Base-by-base conservation (phyloP, 2,329 filamentous ascomycete genomes). In the Ceratocystis albifundus region DNA sequence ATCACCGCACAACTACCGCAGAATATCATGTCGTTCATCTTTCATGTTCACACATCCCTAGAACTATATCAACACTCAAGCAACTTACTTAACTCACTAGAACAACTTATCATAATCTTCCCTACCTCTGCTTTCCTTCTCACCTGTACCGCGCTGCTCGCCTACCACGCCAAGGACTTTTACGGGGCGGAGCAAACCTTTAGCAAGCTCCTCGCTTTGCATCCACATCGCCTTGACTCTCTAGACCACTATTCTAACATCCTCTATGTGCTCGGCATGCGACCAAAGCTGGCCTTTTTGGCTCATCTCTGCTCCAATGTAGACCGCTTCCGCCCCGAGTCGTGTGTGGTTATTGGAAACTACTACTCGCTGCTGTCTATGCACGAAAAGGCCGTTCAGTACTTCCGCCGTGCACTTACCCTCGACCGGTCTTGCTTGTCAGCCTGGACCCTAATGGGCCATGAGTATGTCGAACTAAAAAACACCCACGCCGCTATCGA, bases 401-500 rank as follows among this genome's bases (percentile, higher is more conserved):
- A 97, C 76, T 99, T 99, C 78, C 88, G 94, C 2, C 87, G 94
- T 25, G 94, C 94, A 0, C 77, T 99, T 22, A 95, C 90, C 0
- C 80, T 99, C 0, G 94, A 99, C 73, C 86, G 93, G 8, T 88
- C 86, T 30, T 99, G 94, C 74, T 82, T 96, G 17, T 95, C 91
- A 0, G 94, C 94, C 1, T 99, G 94, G 94, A 99, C 94, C 0
- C 80, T 99, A 0, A 97, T 99, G 93, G 94, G 94, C 0, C 94
- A 99, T 75, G 94, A 99, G 75, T 99, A 96, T 71, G 91, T 97
- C 65, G 94, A 99, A 75, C 86, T 99, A 76, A 99, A 97, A 73
- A 99, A 99, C 74, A 97, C 93, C 0, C 94, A 99, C 72, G 93
- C 94, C 0, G 94, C 94, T 7, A 97, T 99, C 69, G 94, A 99